phyloP scores from a whole-genome alignment of 2,329 filamentous ascomycete genomes.

The Leptographium flavum region DNA sequence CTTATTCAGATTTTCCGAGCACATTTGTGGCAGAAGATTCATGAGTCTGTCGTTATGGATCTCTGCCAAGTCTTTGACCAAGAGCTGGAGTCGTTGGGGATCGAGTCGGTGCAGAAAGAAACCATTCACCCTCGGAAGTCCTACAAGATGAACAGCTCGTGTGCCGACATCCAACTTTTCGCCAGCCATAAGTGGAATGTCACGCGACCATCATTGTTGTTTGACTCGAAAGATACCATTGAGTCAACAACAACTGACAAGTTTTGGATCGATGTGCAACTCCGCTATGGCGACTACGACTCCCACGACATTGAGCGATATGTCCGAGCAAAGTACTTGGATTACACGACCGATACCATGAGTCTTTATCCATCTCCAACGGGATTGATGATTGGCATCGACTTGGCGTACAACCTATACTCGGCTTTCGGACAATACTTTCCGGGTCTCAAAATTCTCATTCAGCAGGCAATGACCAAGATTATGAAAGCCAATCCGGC shows the following conservation, averaged over 20 bases:
- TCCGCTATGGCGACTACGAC: conserved; percentile 87
- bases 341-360: conserved; percentile 97
- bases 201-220: conserved; percentile 79
- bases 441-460: conserved; percentile 84
- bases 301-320: conserved; percentile 98
- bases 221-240: conserved; percentile 92
- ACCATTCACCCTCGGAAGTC: conserved; percentile 98
- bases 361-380: conserved; percentile 97
- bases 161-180: conserved; percentile 91
- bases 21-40: conserved; percentile 99
- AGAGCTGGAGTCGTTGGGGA: conserved; percentile 85
- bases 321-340: conserved; percentile 91
- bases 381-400: conserved; percentile 93
- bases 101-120: conserved; percentile 97
- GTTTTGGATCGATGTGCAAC: conserved; percentile 96
- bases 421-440: conserved; percentile 98
- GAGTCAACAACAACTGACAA: conserved; percentile 94
- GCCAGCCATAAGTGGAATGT: conserved; percentile 99
- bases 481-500: conserved; percentile 99
- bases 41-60: conserved; percentile 98
- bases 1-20: conserved; percentile 98
- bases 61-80: conserved; percentile 97
- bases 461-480: conserved; percentile 99
- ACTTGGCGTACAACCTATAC: conserved; percentile 95
- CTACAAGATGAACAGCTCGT: conserved; percentile 99